Percentiles rank a stretch among this genome's conserved stretches.
Conservation (phyloP, 805 yeast genomes). For the Phaffomyces thermotolerans region DNA sequence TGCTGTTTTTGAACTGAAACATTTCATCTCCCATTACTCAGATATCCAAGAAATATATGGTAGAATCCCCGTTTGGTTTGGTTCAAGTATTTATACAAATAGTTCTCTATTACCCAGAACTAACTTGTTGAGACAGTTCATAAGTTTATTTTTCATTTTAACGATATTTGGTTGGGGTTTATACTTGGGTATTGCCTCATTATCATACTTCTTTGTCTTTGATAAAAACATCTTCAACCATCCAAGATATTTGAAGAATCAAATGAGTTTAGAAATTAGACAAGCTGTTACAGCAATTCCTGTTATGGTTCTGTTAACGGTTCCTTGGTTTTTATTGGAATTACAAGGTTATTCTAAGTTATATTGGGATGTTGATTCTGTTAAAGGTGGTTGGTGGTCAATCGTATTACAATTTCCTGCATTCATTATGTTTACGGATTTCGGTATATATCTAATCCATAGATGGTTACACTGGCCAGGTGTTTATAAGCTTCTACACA, state of each 20-base stretch:
- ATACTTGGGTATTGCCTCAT: constrained; percentile 65
- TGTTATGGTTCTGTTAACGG: constrained; percentile 75
- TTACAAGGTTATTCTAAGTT: constrained; percentile 75
- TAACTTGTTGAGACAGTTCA: constrained; percentile 60
- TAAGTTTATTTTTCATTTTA: constrained; percentile 62
- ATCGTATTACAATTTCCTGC: constrained; percentile 60
- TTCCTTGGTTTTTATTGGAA: constrained; percentile 86
- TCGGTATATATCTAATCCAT: constrained; percentile 86
- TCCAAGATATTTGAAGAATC: constrained; percentile 93
- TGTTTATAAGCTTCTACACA: constrained; percentile 81
- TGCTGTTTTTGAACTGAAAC: constrained; percentile 8
- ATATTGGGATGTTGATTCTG: constrained; percentile 56
- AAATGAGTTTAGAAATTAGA: constrained; percentile 74
- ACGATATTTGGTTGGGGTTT: constrained; percentile 82
- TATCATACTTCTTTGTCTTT: constrained; percentile 73
- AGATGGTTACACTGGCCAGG: constrained; percentile 90
- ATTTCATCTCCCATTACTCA: constrained; percentile 17
- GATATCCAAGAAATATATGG: constrained; percentile 47
- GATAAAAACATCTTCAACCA: constrained; percentile 90
- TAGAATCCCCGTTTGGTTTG: constrained; percentile 49
- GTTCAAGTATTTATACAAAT: constrained; percentile 47
- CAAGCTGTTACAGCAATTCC: constrained; percentile 83
- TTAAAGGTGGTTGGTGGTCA: constrained; percentile 63
- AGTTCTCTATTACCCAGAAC: constrained; percentile 69
- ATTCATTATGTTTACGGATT: constrained; percentile 89